Evolutionary conservation across 2,329 filamentous ascomycete genomes (phyloP), one percentile per base, ranked within the genome.

Genomic region (Exophiala viscosa): DNA sequence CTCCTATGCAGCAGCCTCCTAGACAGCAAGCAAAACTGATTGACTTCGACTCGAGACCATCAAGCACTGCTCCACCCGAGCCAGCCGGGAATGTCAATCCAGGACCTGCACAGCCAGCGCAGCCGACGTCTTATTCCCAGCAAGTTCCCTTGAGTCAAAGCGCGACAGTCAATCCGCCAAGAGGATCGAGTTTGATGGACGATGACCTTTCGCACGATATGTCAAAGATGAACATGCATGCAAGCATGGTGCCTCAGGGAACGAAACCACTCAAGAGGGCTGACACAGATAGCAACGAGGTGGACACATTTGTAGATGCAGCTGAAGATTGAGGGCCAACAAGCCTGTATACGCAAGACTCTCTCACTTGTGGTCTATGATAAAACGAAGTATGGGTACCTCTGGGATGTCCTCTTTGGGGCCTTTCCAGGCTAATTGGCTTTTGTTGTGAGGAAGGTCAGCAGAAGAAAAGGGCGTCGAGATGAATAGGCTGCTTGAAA

Each of bases 221-320:
- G 58, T 61, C 55, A 7, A 54, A 53, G 14, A 39, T 63, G 45
- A 62, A 60, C 7, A 59, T 66, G 41, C 62, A 65, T 34, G 59
- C 63, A 35, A 48, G 48, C 10, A 54, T 58, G 48, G 52, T 60
- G 40, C 62, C 65, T 13, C 41, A 50, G 32, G 54, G 58, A 1
- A 50, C 58, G 7, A 49, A 54, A 23, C 63, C 65, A 11, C 42
- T 73, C 41, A 65, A 68, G 52, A 66, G 71, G 23, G 65, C 65
- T 40, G 70, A 73, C 52, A 71, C 72, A 1, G 60, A 64, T 47
- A 72, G 70, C 10, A 66, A 66, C 14, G 67, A 70, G 32, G 60
- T 69, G 36, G 70, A 75, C 45, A 62, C 69, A 36, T 75, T 75
- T 58, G 71, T 76, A 39, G 73, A 75, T 62, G 73, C 23, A 5